phyloP scores from a whole-genome alignment of 495 filamentous ascomycete species.

The Aspergillus bridgeri region DNA sequence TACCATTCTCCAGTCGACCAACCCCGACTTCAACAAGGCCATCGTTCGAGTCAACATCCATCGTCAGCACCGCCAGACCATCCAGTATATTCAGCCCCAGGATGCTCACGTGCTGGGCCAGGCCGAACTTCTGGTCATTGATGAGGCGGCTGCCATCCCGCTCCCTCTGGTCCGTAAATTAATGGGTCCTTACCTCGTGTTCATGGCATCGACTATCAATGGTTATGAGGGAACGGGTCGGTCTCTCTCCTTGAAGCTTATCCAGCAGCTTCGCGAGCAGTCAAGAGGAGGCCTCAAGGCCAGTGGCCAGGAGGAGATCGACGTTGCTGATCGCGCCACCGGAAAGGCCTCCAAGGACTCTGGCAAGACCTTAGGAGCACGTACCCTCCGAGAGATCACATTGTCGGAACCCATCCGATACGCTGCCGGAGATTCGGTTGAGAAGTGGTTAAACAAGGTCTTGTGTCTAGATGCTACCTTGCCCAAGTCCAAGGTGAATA shows the following conservation, averaged over 20 bases:
- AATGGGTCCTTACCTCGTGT: slow-evolving; percentile 96
- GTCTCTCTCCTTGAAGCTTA: slow-evolving; percentile 92
- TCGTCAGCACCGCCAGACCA: slow-evolving; percentile 93
- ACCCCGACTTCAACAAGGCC: slow-evolving; percentile 98
- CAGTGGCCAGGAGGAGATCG: slow-evolving; percentile 50
- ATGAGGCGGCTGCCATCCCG: slow-evolving; percentile 97
- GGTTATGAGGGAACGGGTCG: slow-evolving; percentile 98
- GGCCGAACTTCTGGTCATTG: slow-evolving; percentile 93
- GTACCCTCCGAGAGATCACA: slow-evolving; percentile 89
- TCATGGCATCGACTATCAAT: slow-evolving; percentile 99
- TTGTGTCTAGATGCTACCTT: slow-evolving; percentile 91
- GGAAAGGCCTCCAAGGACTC: slow-evolving; percentile 63
- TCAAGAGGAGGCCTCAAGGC: slow-evolving; percentile 59
- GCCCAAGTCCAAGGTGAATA: slow-evolving; percentile 68
- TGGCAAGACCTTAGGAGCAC: slow-evolving; percentile 60
- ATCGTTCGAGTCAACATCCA: slow-evolving; percentile 97
- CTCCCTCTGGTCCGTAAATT: slow-evolving; percentile 88
- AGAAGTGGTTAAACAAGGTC: slow-evolving; percentile 94
- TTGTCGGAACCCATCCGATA: slow-evolving; percentile 94
- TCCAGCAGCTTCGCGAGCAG: slow-evolving; percentile 95
- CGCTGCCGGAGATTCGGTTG: slow-evolving; percentile 82
- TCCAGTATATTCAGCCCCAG: slow-evolving; percentile 96
- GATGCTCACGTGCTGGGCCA: slow-evolving; percentile 93
- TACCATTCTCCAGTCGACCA: slow-evolving; percentile 96
- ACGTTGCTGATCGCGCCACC: slow-evolving; percentile 69